Conservation (phyloP, 2,329 filamentous ascomycete species). For the Lachnellula hyalina region DNA sequence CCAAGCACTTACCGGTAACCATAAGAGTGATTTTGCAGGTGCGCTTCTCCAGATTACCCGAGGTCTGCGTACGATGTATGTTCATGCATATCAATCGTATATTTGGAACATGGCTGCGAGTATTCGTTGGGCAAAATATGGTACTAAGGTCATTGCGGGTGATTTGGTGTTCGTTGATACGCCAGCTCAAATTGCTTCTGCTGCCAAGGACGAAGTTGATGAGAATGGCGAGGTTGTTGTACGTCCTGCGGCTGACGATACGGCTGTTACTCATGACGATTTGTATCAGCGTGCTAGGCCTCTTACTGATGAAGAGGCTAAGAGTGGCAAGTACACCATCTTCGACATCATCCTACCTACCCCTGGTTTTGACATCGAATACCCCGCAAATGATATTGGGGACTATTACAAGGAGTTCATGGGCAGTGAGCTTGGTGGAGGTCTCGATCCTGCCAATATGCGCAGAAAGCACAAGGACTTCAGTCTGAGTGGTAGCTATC, state of each 20-base stretch:
- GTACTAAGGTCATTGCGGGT: constrained; percentile 69
- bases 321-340: constrained; percentile 70
- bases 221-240: constrained; percentile 39
- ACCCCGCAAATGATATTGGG: constrained; percentile 79
- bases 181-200: constrained; percentile 11
- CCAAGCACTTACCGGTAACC: constrained; percentile 55
- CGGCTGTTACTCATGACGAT: constrained; percentile 47
- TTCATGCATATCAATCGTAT: constrained; percentile 92
- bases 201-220: constrained; percentile 29
- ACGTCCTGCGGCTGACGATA: constrained; percentile 52
- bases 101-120: constrained; percentile 89
- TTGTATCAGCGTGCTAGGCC: constrained; percentile 64
- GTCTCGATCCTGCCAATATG: constrained; percentile 81
- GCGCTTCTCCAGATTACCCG: constrained; percentile 76
- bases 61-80: constrained; percentile 85
- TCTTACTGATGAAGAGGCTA: constrained; percentile 71
- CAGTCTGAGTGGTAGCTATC: constrained; percentile 82
- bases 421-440: constrained; percentile 69
- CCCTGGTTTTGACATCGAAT: constrained; percentile 86
- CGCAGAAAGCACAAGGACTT: constrained; percentile 79
- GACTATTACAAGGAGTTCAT: constrained; percentile 83
- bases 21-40: constrained; percentile 65
- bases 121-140: constrained; percentile 72
- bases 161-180: constrained; percentile 53
- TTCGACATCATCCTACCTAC: constrained; percentile 86